Base-by-base conservation (phyloP, 2,329 filamentous ascomycete species). In the Aureobasidium subglaciale region DNA sequence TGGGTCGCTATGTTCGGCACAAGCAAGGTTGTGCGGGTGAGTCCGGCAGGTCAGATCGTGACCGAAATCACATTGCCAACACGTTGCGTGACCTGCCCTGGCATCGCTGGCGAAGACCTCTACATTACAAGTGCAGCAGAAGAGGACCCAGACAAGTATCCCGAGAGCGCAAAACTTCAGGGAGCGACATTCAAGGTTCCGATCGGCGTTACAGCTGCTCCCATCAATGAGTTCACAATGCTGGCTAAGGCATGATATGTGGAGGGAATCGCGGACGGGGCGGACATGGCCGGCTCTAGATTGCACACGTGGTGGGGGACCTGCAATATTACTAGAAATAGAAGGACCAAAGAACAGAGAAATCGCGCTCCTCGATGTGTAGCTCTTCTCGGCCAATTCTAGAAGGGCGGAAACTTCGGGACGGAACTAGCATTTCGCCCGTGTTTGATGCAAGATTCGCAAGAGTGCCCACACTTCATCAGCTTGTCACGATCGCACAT, bases 1-100 rank as follows among this genome's bases (percentile, higher is more conserved):
- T 96, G 92, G 91, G 85, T 87, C 59, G 88, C 89, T 7, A 77
- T 93, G n/a, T 93, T 89, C 67, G 90, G 90, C 54, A 87, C 86
- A 59, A 76, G 81, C 58, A 81, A 83, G 58, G 88, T 96, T 22
- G 73, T 95, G 61, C 83, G 87, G 68, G 85, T 96, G 65, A 82
- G 80, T 45, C 81, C 84, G 4, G 70, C 79, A 49, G 90, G 89
- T 2, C 74, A 84, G 64, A 71, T 95, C 27, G 76, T 91, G 5
- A 90, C 88, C 6, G 81, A 90, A 72, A 78, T 96, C 60, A 78
- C 75, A 55, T 74, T 95, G 61, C 90, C 90, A 4, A 95, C 90
- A 11, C 78, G 79, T 59, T 87, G 89, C 70, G 81, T 89, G 60
- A 93, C 89, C 7, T 96, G 90, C 71, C 83, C 86, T 18, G 83